A percentile compares a stretch with the other conserved stretches of the same genome.
phyloP scores from a whole-genome alignment of 2,329 filamentous ascomycete genomes.

The Fusarium napiforme region DNA sequence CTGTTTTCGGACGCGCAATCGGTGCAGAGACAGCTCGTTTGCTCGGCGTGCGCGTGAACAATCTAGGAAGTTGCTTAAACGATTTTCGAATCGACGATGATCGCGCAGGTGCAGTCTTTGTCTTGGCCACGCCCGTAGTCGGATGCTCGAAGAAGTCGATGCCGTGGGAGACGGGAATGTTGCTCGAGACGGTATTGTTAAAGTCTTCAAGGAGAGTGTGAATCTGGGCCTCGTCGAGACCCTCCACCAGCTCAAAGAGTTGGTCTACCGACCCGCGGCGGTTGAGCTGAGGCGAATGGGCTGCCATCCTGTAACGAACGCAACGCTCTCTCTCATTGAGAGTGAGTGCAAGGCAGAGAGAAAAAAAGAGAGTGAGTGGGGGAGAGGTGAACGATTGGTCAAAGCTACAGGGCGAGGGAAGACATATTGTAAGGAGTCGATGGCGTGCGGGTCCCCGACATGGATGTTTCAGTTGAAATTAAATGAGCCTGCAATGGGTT shows the following conservation, averaged over 20 bases:
- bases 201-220: conserved; percentile 36
- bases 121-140: not conserved
- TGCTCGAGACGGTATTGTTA: conserved; percentile 39
- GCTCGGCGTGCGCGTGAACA: conserved; percentile 34
- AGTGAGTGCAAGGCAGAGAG: not conserved
- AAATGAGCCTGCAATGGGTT: conserved; percentile 10
- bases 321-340: conserved; percentile 15
- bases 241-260: conserved; percentile 38
- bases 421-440: conserved; percentile 9
- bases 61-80: conserved; percentile 31
- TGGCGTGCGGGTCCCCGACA: conserved; percentile 6
- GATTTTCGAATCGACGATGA: conserved; percentile 28
- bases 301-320: conserved; percentile 11
- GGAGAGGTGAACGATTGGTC: conserved; percentile 29
- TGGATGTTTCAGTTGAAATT: conserved; percentile 29
- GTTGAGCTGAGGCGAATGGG: conserved; percentile 14
- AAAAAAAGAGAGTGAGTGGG: conserved; percentile 9
- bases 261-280: conserved; percentile 37
- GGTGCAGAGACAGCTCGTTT: conserved; percentile 29
- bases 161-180: conserved; percentile 36
- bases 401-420: conserved; percentile 8
- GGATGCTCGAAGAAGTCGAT: conserved; percentile 37
- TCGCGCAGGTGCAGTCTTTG: conserved; percentile 28
- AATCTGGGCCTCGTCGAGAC: conserved; percentile 37
- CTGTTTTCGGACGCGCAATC: conserved; percentile 31